Conservation (phyloP, 495 filamentous ascomycete genomes). For the Amphirosellinia nigrospora region DNA sequence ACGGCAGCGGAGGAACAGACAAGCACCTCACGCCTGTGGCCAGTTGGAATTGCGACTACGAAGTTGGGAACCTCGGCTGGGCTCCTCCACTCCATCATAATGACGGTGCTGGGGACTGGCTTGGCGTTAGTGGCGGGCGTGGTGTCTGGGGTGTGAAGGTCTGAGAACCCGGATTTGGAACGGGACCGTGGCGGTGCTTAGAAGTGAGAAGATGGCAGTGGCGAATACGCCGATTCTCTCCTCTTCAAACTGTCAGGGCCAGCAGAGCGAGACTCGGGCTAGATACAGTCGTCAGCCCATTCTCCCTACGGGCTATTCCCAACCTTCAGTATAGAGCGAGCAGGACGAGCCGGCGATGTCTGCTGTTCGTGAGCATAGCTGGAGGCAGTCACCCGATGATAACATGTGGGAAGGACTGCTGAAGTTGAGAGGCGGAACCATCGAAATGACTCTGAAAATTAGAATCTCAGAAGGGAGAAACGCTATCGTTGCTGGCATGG, state of each 20-base stretch:
- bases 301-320: not conserved
- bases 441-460: not conserved
- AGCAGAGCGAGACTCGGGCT: not conserved
- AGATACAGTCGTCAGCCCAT: not conserved
- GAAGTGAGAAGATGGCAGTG: not conserved
- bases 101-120: constrained; percentile 83
- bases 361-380: not conserved
- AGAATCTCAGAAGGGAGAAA: not conserved
- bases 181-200: not conserved
- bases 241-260: not conserved
- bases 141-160: constrained; percentile 87
- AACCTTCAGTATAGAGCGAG: not conserved
- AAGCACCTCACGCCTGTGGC: constrained; percentile 74
- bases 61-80: constrained; percentile 95
- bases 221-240: not conserved
- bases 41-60: constrained; percentile 94
- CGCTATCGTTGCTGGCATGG: not conserved
- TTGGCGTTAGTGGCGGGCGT: constrained; percentile 89
- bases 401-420: not conserved
- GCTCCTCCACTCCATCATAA: constrained; percentile 74
- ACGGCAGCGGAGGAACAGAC: constrained; percentile 56
- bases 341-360: not conserved
- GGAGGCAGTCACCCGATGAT: not conserved
- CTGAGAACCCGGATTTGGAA: constrained; percentile 20
- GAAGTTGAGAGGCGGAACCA: not conserved